Evolutionary conservation across 208 protist species (phyloP).

Genomic region (Trypanosoma congolense): DNA sequence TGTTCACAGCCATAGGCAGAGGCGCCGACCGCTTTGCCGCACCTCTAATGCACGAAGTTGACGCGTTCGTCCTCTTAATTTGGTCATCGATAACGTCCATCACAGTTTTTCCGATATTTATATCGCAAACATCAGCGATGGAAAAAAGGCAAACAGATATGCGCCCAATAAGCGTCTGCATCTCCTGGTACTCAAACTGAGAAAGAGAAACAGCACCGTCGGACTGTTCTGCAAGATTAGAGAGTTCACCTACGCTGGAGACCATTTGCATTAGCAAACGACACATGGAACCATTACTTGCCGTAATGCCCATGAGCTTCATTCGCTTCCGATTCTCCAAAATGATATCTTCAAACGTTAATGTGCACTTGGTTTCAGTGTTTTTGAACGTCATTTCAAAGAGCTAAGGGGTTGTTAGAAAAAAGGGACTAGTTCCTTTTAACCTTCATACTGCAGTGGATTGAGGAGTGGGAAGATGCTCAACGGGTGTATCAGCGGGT

Average conservation of each 20-base stretch:
- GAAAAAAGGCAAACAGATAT: conserved; percentile 52
- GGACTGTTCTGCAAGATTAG: conserved; percentile 34
- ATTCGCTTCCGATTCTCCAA: conserved; percentile 44
- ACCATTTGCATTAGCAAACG: conserved; percentile 71
- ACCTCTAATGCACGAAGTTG: neutral
- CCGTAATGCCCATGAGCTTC: conserved; percentile 26
- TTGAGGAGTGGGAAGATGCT: too few species aligned
- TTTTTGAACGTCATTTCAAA: neutral
- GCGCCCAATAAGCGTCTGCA: conserved; percentile 45
- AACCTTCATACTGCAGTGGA: too few species aligned
- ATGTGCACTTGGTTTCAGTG: conserved; percentile 10
- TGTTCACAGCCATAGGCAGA: neutral
- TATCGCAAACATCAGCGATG: conserved; percentile 52
- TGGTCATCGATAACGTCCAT: conserved; percentile 32
- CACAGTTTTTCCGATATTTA: conserved; percentile 43
- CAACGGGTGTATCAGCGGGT: too few species aligned
- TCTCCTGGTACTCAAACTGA: conserved; percentile 66
- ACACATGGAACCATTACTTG: conserved; percentile 31
- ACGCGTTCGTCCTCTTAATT: conserved; percentile 24
- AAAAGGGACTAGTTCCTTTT: too few species aligned
- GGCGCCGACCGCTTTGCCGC: conserved; percentile 3
- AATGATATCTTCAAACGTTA: conserved; percentile 48
- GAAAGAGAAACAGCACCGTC: conserved; percentile 42
- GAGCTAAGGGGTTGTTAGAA: too few species aligned
- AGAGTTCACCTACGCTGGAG: conserved; percentile 61